Evolutionary conservation across 192 early-diverging fungal species (phyloP), one percentile per base, ranked within the genome.

Genomic region (Paraglomus occultum): DNA sequence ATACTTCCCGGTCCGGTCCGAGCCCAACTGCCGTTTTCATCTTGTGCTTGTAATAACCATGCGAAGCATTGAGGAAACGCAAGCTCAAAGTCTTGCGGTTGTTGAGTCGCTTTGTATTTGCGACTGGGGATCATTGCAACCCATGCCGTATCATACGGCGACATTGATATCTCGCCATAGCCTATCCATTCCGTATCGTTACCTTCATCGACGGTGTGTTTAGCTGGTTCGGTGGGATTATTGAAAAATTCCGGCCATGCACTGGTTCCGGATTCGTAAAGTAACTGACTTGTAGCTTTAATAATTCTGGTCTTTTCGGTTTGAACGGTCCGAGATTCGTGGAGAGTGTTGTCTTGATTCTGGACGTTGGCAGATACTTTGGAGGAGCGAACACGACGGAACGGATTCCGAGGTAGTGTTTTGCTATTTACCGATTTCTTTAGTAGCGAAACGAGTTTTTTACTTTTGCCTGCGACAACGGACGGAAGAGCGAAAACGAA

Each of bases 121-220:
- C 22, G 15, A 51, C 5, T 23, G 14, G 64, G 64, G 9, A 66
- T 52, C 64, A 66, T 66, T 8, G 64, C 64, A 1, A 66, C 22
- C 64, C 64, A 66, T 42, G 64, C 64, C 2, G 64, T 66, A 52
- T 66, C 64, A 52, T 66, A 66, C 17, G 64, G 8, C 9, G 64
- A 66, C 64, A 66, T 66, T 15, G 64, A 66, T 5, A 66, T 40
- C 14, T 66, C 50, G 0, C 49, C 47, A 40, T 49, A 66, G 7
- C 64, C 64, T n/a, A 39, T 22, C 64, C 64, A 66, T 42, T 22
- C 38, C 0, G 39, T 23, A 40, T 66, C 50, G 17, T 52, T 15
- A 20, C 6, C 8, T 38, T 1, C 49, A 51, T 65, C 64, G 1
- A 51, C 7, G 4, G 64, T 51, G 7, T 15, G 48, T 39, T 11